Conservation (phyloP, 192 early-diverging fungal genomes). For the Linnemannia schmuckeri region DNA sequence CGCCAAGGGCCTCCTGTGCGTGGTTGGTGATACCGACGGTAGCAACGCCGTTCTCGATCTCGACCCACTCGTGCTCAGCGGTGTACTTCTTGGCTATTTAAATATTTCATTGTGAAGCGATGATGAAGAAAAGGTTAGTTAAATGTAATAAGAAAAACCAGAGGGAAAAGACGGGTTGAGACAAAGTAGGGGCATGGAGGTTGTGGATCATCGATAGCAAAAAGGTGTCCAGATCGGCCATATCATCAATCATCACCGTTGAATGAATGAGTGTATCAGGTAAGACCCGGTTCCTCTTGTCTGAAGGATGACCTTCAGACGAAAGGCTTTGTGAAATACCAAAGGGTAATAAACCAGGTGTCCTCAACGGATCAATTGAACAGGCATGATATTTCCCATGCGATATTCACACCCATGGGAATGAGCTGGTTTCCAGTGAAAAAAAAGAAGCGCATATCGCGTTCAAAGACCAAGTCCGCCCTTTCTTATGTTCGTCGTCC, state of each 20-base stretch:
- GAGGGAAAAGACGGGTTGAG: neutral
- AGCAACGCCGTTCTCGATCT: conserved; percentile 77
- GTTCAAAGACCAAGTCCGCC: neutral
- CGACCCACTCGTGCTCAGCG: conserved; percentile 93
- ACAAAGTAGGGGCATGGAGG: neutral
- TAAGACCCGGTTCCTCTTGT: too few species aligned
- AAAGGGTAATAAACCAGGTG: too few species aligned
- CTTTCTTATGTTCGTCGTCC: neutral
- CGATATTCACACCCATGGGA: neutral
- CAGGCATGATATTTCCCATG: neutral
- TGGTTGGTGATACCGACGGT: conserved; percentile 95
- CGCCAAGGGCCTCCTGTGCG: conserved; percentile 91
- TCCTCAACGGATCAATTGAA: neutral
- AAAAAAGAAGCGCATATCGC: neutral
- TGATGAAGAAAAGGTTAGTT: neutral
- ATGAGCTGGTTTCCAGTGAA: neutral
- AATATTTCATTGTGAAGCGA: neutral
- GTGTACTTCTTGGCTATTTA: conserved; percentile 78
- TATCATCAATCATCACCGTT: neutral
- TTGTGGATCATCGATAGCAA: neutral
- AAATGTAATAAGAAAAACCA: neutral
- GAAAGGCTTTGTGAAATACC: too few species aligned
- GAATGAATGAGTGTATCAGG: too few species aligned
- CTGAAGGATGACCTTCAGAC: too few species aligned
- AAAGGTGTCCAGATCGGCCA: neutral